These are phyloP conservation scores for Lepiota subincarnata DNA, from an alignment of 768 basidiomycete species.

Conservation along the genomic window DNA sequence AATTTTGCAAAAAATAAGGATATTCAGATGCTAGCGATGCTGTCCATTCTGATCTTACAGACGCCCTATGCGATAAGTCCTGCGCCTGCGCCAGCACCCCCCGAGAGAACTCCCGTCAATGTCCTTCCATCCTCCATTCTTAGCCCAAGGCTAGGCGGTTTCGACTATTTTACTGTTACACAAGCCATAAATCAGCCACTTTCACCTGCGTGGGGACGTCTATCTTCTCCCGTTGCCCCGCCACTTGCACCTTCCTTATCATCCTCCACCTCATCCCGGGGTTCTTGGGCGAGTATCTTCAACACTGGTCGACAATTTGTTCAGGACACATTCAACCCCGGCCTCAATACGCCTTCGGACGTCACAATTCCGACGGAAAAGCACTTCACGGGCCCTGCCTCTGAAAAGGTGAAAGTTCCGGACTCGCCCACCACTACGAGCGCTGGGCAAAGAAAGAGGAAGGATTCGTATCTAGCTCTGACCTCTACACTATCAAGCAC, in stretches of 20 bases:
- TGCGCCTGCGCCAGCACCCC: background rate
- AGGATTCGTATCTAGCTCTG: constrained; percentile 22
- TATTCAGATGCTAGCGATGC: constrained; percentile 79
- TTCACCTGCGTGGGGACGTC: constrained; percentile 52
- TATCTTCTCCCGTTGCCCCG: constrained; percentile 39
- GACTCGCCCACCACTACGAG: constrained; percentile 15
- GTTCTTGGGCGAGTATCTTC: constrained; percentile 80
- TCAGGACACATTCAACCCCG: constrained; percentile 46
- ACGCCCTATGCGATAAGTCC: constrained; percentile 21
- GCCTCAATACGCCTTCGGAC: constrained; percentile 37
- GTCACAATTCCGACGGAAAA: constrained; percentile 2
- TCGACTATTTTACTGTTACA: constrained; percentile 60
- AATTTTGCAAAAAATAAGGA: constrained; percentile 52
- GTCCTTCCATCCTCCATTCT: constrained; percentile 3
- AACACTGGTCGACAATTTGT: constrained; percentile 65
- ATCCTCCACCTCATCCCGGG: constrained; percentile 62
- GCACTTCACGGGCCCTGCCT: background rate
- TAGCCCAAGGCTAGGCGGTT: constrained; percentile 19
- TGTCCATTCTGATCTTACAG: constrained; percentile 65
- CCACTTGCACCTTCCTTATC: constrained; percentile 38
- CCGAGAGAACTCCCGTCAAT: constrained; percentile 11
- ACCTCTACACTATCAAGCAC: constrained; percentile 23
- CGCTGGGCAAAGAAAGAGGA: constrained; percentile 20
- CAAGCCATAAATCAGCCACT: constrained; percentile 34
- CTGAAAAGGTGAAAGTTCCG: constrained; percentile 10